Evolutionary conservation across 208 protist species (phyloP).

Genomic region (Angomonas desouzai): DNA sequence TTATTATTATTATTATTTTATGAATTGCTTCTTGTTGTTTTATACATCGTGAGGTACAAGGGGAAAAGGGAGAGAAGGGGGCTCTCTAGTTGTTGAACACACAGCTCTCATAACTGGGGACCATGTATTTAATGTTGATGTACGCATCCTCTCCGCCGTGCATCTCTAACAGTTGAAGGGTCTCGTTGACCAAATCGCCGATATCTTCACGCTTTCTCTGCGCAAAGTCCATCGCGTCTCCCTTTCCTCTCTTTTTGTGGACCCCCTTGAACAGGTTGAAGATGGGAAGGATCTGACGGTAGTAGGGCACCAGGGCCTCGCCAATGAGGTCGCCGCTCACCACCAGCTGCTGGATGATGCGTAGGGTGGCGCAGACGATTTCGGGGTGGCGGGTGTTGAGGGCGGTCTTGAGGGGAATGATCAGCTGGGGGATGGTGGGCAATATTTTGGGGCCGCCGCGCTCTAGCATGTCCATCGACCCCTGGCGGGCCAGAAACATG

Average conservation of each 20-base stretch:
- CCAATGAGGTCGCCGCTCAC: conserved; percentile 93
- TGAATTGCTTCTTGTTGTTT: no score
- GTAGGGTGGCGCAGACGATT: conserved; percentile 94
- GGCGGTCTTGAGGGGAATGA: conserved; percentile 98
- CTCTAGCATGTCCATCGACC: conserved; percentile 93
- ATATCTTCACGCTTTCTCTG: conserved; percentile 93
- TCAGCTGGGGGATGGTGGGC: conserved; percentile 98
- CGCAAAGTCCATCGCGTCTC: conserved; percentile 96
- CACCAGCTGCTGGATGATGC: conserved; percentile 96
- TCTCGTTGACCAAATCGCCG: conserved; percentile 96
- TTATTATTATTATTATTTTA: conserved; percentile 5
- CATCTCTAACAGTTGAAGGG: conserved; percentile 93
- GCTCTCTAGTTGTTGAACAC: conserved; percentile 70
- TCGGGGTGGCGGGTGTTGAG: conserved; percentile 97
- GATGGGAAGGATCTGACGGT: conserved; percentile 98
- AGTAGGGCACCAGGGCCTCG: conserved; percentile 98
- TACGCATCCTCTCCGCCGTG: conserved; percentile 92
- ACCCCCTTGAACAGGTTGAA: conserved; percentile 98
- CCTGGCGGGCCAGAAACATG: conserved; percentile 94
- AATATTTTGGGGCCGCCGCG: conserved; percentile 94
- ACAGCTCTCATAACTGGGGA: conserved; percentile 91
- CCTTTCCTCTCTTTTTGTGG: conserved; percentile 80
- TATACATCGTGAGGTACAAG: not conserved
- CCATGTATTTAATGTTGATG: conserved; percentile 97
- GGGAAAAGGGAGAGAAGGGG: not conserved